A percentile compares a stretch with the other conserved stretches of the same genome.
phyloP scores from a whole-genome alignment of 208 protist species.

The Acanthamoeba culbertsoni region DNA sequence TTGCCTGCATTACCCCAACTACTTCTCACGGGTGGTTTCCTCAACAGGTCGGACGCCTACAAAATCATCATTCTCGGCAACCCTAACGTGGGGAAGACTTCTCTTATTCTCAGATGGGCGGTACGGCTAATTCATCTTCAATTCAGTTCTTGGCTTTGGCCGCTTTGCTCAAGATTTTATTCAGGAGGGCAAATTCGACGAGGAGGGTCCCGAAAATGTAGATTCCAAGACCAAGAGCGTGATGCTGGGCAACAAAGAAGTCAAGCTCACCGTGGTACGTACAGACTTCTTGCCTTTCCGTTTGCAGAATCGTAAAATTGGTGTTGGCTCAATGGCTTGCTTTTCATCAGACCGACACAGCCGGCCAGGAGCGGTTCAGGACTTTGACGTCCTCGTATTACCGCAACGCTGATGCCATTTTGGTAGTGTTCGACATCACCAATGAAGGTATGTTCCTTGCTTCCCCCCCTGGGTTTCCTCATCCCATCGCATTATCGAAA shows the following conservation, averaged over 20 bases:
- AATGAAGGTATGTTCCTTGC: neutral
- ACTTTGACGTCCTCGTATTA: constrained; percentile 44
- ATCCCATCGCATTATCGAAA: neutral
- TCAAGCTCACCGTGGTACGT: constrained; percentile 58
- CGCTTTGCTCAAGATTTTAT: neutral
- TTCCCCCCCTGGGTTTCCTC: neutral
- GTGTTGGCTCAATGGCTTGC: neutral
- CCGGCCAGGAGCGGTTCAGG: constrained; percentile 53
- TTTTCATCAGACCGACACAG: constrained; percentile 12
- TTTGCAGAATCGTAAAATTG: neutral
- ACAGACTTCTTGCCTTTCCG: neutral
- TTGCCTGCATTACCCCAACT: too few species aligned
- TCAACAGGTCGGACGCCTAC: constrained; percentile 52
- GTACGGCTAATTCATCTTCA: neutral
- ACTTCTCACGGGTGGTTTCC: neutral
- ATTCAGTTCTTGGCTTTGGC: neutral
- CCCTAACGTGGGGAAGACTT: constrained; percentile 60
- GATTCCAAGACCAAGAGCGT: constrained; percentile 61
- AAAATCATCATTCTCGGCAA: constrained; percentile 62
- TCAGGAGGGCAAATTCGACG: constrained; percentile 59
- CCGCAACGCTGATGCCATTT: constrained; percentile 60
- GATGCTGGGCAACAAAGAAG: constrained; percentile 44
- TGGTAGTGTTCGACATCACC: constrained; percentile 56
- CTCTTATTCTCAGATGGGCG: constrained; percentile 58
- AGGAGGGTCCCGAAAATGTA: constrained; percentile 48